phyloP scores from a whole-genome alignment of 441 rosid genomes.

The Jatropha multifida region DNA sequence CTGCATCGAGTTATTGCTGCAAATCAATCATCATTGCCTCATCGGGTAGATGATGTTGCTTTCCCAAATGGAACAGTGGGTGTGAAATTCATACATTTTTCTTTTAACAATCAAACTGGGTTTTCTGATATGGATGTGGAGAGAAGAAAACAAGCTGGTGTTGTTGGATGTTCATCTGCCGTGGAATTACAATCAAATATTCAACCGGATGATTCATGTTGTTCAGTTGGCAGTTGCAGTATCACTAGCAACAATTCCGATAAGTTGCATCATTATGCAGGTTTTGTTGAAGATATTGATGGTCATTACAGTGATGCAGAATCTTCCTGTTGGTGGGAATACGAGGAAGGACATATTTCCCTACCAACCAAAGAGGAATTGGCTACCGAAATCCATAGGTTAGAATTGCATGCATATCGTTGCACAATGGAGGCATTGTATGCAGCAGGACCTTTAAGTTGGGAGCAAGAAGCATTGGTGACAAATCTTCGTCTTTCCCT shows the following conservation, averaged over 20 bases:
- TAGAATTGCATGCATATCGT: conserved; percentile 65
- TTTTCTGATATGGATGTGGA: conserved; percentile 34
- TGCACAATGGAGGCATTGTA: conserved; percentile 51
- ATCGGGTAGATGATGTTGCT: conserved; percentile 35
- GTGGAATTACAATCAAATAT: conserved; percentile 35
- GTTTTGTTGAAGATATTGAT: conserved; percentile 36
- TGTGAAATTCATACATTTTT: conserved; percentile 34
- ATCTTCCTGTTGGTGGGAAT: conserved; percentile 36
- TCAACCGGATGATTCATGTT: conserved; percentile 39
- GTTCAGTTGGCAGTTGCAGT: conserved; percentile 88
- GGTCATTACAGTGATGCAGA: conserved; percentile 58
- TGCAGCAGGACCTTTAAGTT: conserved; percentile 73
- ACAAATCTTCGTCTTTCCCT: conserved; percentile 64
- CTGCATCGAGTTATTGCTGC: conserved; percentile 26
- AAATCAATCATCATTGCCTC: conserved; percentile 23
- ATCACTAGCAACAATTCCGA: conserved; percentile 34
- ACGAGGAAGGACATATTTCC: conserved; percentile 31
- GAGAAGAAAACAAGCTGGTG: conserved; percentile 38
- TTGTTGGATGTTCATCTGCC: conserved; percentile 32
- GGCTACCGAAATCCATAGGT: conserved; percentile 46
- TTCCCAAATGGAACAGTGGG: conserved; percentile 32
- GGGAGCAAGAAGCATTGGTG: conserved; percentile 74
- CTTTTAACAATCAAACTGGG: conserved; percentile 28
- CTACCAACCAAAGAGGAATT: conserved; percentile 34
- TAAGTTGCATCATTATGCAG: conserved; percentile 28